Evolutionary conservation across 108 stramenopile species (phyloP).

Genomic region (Pseudonitzschia delicatissima): DNA sequence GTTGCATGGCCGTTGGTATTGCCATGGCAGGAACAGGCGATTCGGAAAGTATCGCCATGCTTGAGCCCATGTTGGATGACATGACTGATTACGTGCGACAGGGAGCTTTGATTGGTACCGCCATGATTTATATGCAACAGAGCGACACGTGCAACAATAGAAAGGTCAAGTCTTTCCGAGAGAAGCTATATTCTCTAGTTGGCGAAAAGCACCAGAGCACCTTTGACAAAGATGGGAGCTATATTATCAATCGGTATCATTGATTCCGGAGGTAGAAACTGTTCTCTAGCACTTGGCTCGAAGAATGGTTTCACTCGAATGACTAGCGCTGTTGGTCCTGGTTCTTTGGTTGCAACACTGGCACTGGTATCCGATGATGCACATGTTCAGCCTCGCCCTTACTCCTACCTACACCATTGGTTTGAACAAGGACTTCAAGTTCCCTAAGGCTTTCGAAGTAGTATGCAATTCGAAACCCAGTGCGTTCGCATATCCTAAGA

Average conservation of each 20-base stretch:
- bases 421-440: conserved; percentile 93
- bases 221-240: conserved; percentile 99
- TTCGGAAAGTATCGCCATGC: conserved; percentile 90
- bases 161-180: conserved; percentile 87
- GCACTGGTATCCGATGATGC: conserved; percentile 99
- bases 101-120: conserved; percentile 94
- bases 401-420: conserved; percentile 96
- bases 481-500: conserved; percentile 95
- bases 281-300: conserved; percentile 81
- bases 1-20: conserved; percentile 98
- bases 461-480: conserved; percentile 90
- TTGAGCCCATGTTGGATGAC: conserved; percentile 99
- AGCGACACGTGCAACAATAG: conserved; percentile 75
- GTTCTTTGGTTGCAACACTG: conserved; percentile 98
- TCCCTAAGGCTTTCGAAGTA: conserved; percentile 91
- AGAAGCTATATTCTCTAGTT: conserved; percentile 73
- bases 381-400: conserved; percentile 93
- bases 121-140: conserved; percentile 99
- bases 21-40: conserved; percentile 96
- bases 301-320: conserved; percentile 95
- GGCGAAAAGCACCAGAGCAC: conserved; percentile 93
- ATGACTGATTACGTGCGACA: conserved; percentile 98
- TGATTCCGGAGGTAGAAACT: conserved; percentile 98
- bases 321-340: conserved; percentile 91
- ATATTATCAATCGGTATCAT: conserved; percentile 96